A percentile compares a stretch with the other conserved stretches of the same genome.
These are phyloP conservation scores for Sporodiniella umbellata DNA, from an alignment of 371 early-diverging fungal genomes.

Conservation along the genomic window DNA sequence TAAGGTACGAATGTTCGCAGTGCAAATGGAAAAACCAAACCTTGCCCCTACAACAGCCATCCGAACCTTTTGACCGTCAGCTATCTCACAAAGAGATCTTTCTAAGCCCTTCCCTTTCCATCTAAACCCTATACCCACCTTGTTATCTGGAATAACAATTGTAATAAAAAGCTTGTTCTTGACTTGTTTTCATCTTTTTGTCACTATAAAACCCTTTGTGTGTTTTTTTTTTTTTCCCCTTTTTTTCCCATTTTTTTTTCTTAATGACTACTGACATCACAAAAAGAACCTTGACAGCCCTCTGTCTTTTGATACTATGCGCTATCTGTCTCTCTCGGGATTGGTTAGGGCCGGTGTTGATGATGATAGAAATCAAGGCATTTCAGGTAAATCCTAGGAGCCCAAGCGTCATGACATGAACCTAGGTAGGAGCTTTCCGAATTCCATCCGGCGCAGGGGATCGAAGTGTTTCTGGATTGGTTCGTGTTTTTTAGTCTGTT, in stretches of 20 bases:
- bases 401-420: not conserved
- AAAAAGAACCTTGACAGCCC: not conserved
- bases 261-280: not conserved
- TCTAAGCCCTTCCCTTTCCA: conserved; percentile 2
- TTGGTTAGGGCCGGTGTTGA: conserved; percentile 1
- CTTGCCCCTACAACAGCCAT: conserved; percentile 25
- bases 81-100: conserved; percentile 17
- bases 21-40: conserved; percentile 41
- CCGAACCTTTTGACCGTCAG: conserved; percentile 22
- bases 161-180: too few species aligned
- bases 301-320: not conserved
- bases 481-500: not conserved
- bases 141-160: not conserved
- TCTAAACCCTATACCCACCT: not conserved
- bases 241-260: not conserved
- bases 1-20: conserved; percentile 38
- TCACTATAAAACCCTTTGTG: not conserved
- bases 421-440: conserved; percentile 4
- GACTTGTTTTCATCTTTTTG: too few species aligned
- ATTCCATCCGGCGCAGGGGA: not conserved
- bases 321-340: not conserved
- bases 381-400: conserved; percentile 15
- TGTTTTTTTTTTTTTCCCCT: not conserved
- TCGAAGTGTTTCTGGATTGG: conserved; percentile 2
- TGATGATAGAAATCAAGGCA: conserved; percentile 13